Conservation (phyloP, 2,329 filamentous ascomycete genomes). For the Aureobasidium sp. region DNA sequence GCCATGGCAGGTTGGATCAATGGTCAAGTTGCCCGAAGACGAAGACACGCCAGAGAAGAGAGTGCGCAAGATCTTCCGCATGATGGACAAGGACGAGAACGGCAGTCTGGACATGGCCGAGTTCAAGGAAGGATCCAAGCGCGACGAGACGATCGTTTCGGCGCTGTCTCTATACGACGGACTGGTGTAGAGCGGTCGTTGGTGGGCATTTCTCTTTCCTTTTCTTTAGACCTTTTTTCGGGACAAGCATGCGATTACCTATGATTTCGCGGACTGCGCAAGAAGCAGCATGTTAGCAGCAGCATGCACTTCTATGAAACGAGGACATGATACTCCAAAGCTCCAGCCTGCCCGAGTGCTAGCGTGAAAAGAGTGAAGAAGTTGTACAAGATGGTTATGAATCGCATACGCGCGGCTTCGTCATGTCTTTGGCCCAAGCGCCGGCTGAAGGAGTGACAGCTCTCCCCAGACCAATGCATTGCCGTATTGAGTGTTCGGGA, state of each 20-base stretch:
- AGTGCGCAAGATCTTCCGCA: constrained; percentile 94
- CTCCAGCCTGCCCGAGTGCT: neutral
- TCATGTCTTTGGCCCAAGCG: constrained; percentile 2
- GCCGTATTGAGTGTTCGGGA: neutral
- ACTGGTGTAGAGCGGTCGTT: constrained; percentile 54
- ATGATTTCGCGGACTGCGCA: neutral
- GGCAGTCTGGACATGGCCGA: constrained; percentile 93
- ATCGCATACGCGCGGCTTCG: neutral
- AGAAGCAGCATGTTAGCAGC: neutral
- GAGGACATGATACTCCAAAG: constrained; percentile 3
- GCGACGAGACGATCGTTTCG: constrained; percentile 97
- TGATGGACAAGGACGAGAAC: constrained; percentile 99
- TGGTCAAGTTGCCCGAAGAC: constrained; percentile 98
- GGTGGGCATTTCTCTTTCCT: neutral
- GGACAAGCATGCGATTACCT: neutral
- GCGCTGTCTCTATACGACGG: constrained; percentile 94
- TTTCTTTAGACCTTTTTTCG: neutral
- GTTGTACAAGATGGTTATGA: neutral
- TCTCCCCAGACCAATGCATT: constrained; percentile 4
- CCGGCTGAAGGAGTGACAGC: neutral
- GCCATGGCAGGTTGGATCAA: constrained; percentile 73
- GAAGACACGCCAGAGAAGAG: constrained; percentile 99
- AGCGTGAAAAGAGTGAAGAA: neutral
- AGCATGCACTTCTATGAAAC: neutral
- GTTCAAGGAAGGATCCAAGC: constrained; percentile 98